These are phyloP conservation scores for Tolypocladium tropicale DNA, from an alignment of 2,329 filamentous ascomycete species.

Conservation along the genomic window DNA sequence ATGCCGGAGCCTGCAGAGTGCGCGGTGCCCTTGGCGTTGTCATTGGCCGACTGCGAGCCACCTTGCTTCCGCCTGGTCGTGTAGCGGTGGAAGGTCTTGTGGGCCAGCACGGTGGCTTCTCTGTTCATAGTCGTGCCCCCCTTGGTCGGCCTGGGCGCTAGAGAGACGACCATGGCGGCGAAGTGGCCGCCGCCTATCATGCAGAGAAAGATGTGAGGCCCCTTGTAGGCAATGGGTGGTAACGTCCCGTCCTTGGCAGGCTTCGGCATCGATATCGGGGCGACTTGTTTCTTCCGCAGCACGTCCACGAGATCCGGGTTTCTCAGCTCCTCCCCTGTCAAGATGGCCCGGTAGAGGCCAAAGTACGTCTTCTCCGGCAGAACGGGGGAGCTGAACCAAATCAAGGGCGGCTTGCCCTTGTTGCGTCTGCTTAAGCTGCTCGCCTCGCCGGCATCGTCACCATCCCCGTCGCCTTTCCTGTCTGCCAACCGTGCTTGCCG, in stretches of 20 bases:
- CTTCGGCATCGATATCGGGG: slow-evolving; percentile 45
- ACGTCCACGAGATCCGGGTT: slow-evolving; percentile 52
- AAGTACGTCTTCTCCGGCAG: slow-evolving; percentile 72
- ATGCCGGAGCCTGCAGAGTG: slow-evolving; percentile 88
- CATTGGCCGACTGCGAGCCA: slow-evolving; percentile 87
- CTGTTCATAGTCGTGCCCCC: slow-evolving; percentile 61
- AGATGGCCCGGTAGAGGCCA: slow-evolving; percentile 75
- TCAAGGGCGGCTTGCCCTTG: slow-evolving; percentile 59
- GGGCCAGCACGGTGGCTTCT: slow-evolving; percentile 78
- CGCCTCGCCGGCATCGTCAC: slow-evolving; percentile 32
- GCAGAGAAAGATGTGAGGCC: slow-evolving; percentile 86
- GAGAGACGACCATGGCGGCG: slow-evolving; percentile 87
- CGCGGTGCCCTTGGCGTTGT: slow-evolving; percentile 85
- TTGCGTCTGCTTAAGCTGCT: slow-evolving; percentile 34
- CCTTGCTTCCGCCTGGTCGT: slow-evolving; percentile 94
- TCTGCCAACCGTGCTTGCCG: slow-evolving; percentile 68
- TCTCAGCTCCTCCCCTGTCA: slow-evolving; percentile 61
- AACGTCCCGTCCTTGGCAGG: slow-evolving; percentile 48
- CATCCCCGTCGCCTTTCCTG: slow-evolving; percentile 35
- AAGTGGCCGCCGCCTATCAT: slow-evolving; percentile 99
- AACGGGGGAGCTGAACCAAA: slow-evolving; percentile 75
- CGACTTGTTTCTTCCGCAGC: slow-evolving; percentile 67
- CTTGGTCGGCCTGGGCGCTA: slow-evolving; percentile 70
- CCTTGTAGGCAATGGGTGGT: slow-evolving; percentile 47
- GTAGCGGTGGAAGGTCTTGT: slow-evolving; percentile 97